Evolutionary conservation across 2,329 filamentous ascomycete genomes (phyloP).

Genomic region (Penicillium sp.): DNA sequence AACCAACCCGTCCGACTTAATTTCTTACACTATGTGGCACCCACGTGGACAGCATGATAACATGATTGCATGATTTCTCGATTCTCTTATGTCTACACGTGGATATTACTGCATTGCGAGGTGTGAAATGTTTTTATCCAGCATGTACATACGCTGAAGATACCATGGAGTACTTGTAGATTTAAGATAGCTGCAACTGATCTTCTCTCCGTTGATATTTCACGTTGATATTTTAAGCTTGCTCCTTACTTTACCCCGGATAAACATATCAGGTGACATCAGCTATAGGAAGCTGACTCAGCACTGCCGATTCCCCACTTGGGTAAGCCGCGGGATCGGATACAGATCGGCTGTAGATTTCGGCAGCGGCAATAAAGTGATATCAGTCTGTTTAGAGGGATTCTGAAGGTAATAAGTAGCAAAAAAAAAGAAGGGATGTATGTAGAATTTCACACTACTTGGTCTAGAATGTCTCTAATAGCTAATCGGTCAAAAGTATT

Average conservation of each 20-base stretch:
- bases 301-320: background rate
- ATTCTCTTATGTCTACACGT: conserved; percentile 6
- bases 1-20: background rate
- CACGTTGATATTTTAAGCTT: no score
- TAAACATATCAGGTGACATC: background rate
- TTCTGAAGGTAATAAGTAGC: background rate
- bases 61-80: conserved; percentile 16
- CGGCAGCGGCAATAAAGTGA: conserved; percentile 7
- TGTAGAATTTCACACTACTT: background rate
- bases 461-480: background rate
- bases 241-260: background rate
- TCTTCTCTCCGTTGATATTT: no score
- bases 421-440: background rate
- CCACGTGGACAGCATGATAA: background rate
- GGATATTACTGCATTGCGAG: conserved; percentile 21
- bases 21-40: background rate
- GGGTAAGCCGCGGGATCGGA: conserved; percentile 19
- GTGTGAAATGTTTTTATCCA: conserved; percentile 9
- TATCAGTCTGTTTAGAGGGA: background rate
- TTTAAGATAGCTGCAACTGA: conserved; percentile 5
- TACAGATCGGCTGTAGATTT: conserved; percentile 22
- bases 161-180: conserved; percentile 17
- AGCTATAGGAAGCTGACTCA: background rate
- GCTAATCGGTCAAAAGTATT: background rate
- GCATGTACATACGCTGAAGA: conserved; percentile 26